Evolutionary conservation across 2,329 filamentous ascomycete genomes (phyloP).

Genomic region (Sporothrix pseudoabietina): DNA sequence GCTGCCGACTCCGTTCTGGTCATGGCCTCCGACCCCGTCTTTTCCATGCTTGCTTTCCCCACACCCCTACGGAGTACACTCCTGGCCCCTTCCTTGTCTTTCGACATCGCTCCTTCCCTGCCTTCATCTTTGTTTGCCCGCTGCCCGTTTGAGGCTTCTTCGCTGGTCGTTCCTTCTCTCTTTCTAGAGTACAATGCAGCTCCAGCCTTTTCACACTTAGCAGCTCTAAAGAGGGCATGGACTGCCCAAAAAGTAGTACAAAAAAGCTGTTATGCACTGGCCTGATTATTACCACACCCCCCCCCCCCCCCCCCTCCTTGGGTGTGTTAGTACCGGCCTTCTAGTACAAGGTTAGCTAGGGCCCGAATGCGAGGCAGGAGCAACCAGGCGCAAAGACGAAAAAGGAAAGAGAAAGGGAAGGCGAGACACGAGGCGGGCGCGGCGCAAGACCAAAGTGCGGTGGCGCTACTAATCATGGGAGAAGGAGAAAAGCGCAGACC

Average conservation of each 20-base stretch:
- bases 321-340: not conserved
- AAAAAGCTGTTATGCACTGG: not conserved
- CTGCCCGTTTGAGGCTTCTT: not conserved
- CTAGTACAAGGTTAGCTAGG: not conserved
- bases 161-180: not conserved
- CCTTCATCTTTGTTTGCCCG: not conserved
- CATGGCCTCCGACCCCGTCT: conserved; percentile 14
- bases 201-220: not conserved
- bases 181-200: not conserved
- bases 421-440: not conserved
- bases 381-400: not conserved
- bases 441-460: not conserved
- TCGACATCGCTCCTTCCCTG: not conserved
- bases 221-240: not conserved
- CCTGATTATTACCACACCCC: not conserved
- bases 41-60: conserved; percentile 10
- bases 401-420: not conserved
- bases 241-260: not conserved
- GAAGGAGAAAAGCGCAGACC: not conserved
- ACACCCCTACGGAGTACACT: not conserved
- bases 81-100: not conserved
- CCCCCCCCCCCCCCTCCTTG: not conserved
- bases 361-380: conserved; percentile 14
- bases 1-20: conserved; percentile 24
- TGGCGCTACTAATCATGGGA: conserved; percentile 24